A percentile compares a stretch with the other conserved stretches of the same genome.
These are phyloP conservation scores for Talaromyces sp. DNA, from an alignment of 2,329 filamentous ascomycete genomes.

Conservation along the genomic window DNA sequence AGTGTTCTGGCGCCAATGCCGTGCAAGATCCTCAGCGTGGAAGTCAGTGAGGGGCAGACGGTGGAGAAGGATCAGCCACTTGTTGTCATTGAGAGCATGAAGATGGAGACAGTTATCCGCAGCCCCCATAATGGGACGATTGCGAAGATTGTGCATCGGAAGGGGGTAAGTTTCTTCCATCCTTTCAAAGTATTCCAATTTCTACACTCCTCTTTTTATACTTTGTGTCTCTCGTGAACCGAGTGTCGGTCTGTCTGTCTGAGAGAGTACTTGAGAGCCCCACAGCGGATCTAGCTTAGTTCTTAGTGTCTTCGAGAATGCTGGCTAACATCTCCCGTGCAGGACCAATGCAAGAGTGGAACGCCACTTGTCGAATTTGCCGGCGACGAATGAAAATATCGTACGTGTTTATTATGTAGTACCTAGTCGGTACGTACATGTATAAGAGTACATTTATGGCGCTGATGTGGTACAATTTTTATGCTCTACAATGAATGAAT, in stretches of 20 bases:
- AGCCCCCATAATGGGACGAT: slow-evolving; percentile 70
- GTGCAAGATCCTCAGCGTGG: slow-evolving; percentile 89
- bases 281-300: not conserved
- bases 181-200: not conserved
- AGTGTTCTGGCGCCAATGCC: slow-evolving; percentile 94
- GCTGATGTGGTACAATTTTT: not conserved
- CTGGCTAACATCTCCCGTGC: slow-evolving; percentile 15
- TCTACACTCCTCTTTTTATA: slow-evolving; percentile 11
- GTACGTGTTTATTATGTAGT: too few species aligned
- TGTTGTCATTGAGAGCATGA: slow-evolving; percentile 89
- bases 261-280: not conserved
- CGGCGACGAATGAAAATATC: slow-evolving; percentile 33
- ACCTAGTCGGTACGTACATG: not conserved
- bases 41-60: slow-evolving; percentile 74
- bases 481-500: not conserved
- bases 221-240: not conserved
- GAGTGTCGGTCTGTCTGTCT: not conserved
- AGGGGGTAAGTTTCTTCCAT: slow-evolving; percentile 59
- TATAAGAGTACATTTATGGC: not conserved
- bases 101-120: slow-evolving; percentile 82
- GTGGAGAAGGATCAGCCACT: slow-evolving; percentile 84
- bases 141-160: slow-evolving; percentile 68
- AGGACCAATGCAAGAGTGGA: slow-evolving; percentile 76
- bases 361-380: slow-evolving; percentile 72
- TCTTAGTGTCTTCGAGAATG: slow-evolving; percentile 20